Evolutionary conservation across 306 rosid species (phyloP), one percentile per base, ranked within the genome.

Genomic region (Heteromeles arbutifolia): DNA sequence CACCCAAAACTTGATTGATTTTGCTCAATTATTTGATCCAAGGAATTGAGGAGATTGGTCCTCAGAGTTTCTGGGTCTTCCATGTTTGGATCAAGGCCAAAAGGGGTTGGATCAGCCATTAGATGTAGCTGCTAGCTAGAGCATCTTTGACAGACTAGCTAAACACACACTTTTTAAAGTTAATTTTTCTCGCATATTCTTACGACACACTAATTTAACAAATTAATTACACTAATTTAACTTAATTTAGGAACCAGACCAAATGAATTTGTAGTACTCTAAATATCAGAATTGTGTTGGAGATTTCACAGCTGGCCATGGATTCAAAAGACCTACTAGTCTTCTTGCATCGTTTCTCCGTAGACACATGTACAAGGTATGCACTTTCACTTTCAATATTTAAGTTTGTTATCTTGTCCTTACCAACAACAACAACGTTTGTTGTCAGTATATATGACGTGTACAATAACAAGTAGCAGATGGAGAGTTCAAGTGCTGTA

Each of bases 1-100:
- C 70, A 70, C 28, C 75, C 83, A 70, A 75, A 78, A 32, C 2
- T 70, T 21, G 25, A 25, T 59, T 73, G 53, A 18, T 67, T 73
- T 39, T 73, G 57, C 68, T 41, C 77, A 18, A 73, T 73, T 25
- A 59, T 26, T 39, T 73, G 57, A 48, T 11, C 77, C 1, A 73
- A 19, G 17, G 59, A 15, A 10, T 67, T 9, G 21, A 59, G 59
- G 14, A 53, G 78, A 56, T 53, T 11, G 50, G 14, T 59, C 15
- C 39, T 73, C 48, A 64, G 43, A 18, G 56, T 59, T 58, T 41
- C 67, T 73, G 66, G 76, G 56, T 73, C 43, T 73, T 73, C 77
- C 64, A 48, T 57, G 22, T 6, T 59, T n/a, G 68, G 25, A 41
- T 18, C 56, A 26, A 5, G 77, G 18, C 19, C 41, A 3, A 73